Conservation (phyloP, 129 eudicot genomes). For the Glebionis coronaria region DNA sequence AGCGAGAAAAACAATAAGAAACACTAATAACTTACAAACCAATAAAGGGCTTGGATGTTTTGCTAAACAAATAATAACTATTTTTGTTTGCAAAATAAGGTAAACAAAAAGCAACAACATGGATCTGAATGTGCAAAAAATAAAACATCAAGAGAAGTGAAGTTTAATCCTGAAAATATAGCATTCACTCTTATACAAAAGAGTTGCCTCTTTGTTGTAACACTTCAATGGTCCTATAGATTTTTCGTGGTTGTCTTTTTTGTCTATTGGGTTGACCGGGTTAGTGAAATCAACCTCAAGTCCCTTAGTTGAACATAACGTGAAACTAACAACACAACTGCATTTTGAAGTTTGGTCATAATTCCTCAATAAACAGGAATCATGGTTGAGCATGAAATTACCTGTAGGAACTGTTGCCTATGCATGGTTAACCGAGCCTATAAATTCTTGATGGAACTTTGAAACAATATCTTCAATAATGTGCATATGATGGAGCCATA, state of each 20-base stretch:
- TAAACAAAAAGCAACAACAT: constrained; percentile 79
- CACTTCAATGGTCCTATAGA: constrained; percentile 63
- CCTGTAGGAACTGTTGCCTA: constrained; percentile 97
- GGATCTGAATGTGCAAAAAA: constrained; percentile 50
- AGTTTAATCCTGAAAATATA: background rate
- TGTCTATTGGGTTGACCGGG: constrained; percentile 79
- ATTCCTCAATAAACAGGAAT: background rate
- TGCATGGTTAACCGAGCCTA: constrained; percentile 88
- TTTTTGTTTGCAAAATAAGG: constrained; percentile 93
- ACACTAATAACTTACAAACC: too few species aligned
- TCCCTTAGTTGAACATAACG: constrained; percentile 95
- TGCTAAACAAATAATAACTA: too few species aligned
- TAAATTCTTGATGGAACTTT: constrained; percentile 73
- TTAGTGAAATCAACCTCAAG: constrained; percentile 73
- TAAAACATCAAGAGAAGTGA: constrained; percentile 4
- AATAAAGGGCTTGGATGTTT: too few species aligned
- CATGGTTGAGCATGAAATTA: background rate
- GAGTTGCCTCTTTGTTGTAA: constrained; percentile 76
- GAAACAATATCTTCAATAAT: constrained; percentile 85
- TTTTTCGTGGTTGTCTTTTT: constrained; percentile 33
- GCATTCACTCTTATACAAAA: background rate
- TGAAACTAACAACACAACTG: constrained; percentile 93
- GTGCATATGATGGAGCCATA: constrained; percentile 98
- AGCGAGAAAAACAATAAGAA: too few species aligned
- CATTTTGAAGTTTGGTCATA: background rate